phyloP scores from a whole-genome alignment of 2,329 filamentous ascomycete genomes.

The Coniosporium tulheliwenetii region DNA sequence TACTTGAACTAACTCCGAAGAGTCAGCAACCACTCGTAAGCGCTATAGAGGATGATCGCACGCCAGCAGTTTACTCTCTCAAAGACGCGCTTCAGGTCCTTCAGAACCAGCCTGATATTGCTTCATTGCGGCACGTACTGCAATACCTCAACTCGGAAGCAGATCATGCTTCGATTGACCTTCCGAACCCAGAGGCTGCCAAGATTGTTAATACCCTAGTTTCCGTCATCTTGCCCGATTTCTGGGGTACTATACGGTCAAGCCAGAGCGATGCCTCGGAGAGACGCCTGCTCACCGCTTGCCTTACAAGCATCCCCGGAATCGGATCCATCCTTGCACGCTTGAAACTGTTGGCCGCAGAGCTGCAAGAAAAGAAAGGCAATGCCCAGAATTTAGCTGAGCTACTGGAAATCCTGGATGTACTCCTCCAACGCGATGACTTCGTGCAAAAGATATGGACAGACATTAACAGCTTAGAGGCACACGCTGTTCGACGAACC shows the following conservation, averaged over 20 bases:
- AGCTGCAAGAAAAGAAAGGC: conserved; percentile 10
- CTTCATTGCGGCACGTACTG: conserved; percentile 16
- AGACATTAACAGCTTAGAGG: conserved; percentile 24
- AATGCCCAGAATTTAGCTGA: conserved; percentile 8
- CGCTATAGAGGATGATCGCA: too few species aligned
- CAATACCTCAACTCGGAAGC: conserved; percentile 10
- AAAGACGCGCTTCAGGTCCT: conserved; percentile 17
- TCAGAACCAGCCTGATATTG: conserved; percentile 21
- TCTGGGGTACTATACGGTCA: conserved; percentile 50
- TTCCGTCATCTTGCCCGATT: conserved; percentile 61
- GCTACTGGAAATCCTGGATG: conserved; percentile 25
- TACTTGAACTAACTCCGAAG: too few species aligned
- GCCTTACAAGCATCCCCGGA: conserved; percentile 58
- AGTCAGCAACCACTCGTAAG: too few species aligned
- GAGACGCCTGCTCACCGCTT: conserved; percentile 39
- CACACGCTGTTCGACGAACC: conserved; percentile 27
- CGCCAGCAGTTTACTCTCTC: too few species aligned
- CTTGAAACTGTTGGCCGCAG: conserved; percentile 42
- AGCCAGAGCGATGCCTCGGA: conserved; percentile 25
- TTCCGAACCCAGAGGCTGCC: conserved; percentile 51
- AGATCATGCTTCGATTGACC: conserved; percentile 38
- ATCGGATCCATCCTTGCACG: conserved; percentile 63
- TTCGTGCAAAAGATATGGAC: conserved; percentile 27
- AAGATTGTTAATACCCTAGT: conserved; percentile 65
- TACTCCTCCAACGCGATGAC: conserved; percentile 26